Evolutionary conservation across 2,329 filamentous ascomycete genomes (phyloP), one percentile per base, ranked within the genome.

Genomic region (Magnaporthiopsis incrustans): DNA sequence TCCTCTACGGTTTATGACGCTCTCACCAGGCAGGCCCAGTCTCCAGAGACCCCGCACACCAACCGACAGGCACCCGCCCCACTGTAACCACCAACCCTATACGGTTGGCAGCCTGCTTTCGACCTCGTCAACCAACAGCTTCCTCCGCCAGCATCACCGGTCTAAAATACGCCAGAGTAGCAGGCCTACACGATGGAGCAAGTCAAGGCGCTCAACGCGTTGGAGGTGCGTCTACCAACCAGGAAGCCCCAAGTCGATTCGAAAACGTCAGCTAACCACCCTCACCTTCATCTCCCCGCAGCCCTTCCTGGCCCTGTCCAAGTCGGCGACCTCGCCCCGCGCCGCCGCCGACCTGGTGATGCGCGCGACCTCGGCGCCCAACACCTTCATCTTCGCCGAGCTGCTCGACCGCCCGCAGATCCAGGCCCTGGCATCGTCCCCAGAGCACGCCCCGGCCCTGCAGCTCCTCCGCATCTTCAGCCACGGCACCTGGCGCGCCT

Each of bases 321-420:
- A 93, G 74, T 90, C 92, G 14, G 92, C 91, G 67, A 91, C 86
- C 8, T 92, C 92, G 14, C 89, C 92, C 57, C 89, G 90, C 70
- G 91, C 92, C 65, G 89, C 93, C 57, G 89, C 90, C 72, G 92
- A 97, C 74, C 85, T 98, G 63, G 85, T 98, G 74, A 86, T 83
- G 59, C 91, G 92, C 77, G 95, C 93, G 67, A 98, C 92, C 62
- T 92, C 92, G n/a, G 88, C 88, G 64, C 87, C 90, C 33, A 91
- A 92, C 76, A 96, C 93, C 68, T 99, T 89, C 76, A 84, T 98
- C 77, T 99, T 99, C 79, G 86, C 90, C 69, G 94, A 98, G 78
- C 88, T 99, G n/a, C 87, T 99, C 53, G 84, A 90, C 70, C 87
- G 88, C 1, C 86, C 90, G 0, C 87, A 91, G 70, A 87, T 98